Evolutionary conservation across 2,329 filamentous ascomycete species (phyloP).

Genomic region (Zymoseptoria pseudotritici): DNA sequence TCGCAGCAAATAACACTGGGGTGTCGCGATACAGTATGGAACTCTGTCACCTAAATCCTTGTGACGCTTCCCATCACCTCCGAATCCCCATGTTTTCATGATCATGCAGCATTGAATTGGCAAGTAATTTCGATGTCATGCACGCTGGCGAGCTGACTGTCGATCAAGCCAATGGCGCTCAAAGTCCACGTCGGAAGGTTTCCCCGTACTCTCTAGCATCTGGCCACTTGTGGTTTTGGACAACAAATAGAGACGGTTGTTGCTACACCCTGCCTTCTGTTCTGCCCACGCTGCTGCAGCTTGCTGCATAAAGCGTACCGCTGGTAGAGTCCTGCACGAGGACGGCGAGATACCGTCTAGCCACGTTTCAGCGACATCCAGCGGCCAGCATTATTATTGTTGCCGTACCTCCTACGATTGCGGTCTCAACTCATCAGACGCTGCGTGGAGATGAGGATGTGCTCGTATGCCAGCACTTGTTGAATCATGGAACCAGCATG

Average conservation of each 20-base stretch:
- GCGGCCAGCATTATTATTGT: too few species aligned
- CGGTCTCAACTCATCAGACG: not conserved
- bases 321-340: not conserved
- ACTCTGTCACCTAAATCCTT: too few species aligned
- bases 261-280: not conserved
- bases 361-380: not conserved
- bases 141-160: not conserved
- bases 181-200: not conserved
- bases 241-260: constrained; percentile 1
- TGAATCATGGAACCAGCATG: not conserved
- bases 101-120: not conserved
- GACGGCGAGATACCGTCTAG: not conserved
- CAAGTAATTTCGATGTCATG: not conserved
- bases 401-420: not conserved
- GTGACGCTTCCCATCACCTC: not conserved
- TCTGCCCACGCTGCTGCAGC: not conserved
- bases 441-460: not conserved
- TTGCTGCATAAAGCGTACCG: not conserved
- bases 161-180: not conserved
- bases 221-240: not conserved
- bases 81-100: not conserved
- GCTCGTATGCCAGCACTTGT: not conserved
- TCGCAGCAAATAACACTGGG: not conserved
- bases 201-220: not conserved
- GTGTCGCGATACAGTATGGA: too few species aligned